phyloP scores from a whole-genome alignment of 2,329 filamentous ascomycete species.

The Triangularia setosa region DNA sequence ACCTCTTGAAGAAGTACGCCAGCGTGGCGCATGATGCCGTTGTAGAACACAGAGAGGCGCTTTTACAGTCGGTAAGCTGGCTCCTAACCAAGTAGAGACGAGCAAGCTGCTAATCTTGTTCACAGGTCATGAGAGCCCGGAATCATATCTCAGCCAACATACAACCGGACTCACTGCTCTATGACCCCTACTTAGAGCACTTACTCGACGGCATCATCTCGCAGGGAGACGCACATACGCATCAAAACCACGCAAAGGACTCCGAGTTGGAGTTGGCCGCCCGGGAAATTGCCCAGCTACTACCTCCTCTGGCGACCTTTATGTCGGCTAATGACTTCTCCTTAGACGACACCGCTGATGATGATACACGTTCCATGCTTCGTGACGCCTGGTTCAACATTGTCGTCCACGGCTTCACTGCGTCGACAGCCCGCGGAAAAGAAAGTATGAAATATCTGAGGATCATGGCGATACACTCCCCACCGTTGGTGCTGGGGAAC shows the following conservation, averaged over 20 bases:
- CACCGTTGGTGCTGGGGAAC: constrained; percentile 82
- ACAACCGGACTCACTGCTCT: constrained; percentile 66
- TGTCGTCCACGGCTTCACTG: constrained; percentile 84
- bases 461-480: constrained; percentile 80
- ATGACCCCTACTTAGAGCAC: constrained; percentile 78
- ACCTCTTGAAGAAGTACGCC: constrained; percentile 78
- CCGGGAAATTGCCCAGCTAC: constrained; percentile 79
- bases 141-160: constrained; percentile 70
- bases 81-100: background rate
- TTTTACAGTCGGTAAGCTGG: constrained; percentile 66
- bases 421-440: constrained; percentile 68
- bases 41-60: constrained; percentile 60
- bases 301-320: constrained; percentile 82
- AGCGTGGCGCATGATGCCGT: constrained; percentile 71
- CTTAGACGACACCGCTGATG: constrained; percentile 49
- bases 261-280: constrained; percentile 79
- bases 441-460: constrained; percentile 73
- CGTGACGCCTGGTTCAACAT: constrained; percentile 99
- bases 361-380: constrained; percentile 68
- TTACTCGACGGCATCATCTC: constrained; percentile 84
- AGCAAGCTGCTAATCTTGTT: background rate
- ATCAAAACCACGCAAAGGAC: constrained; percentile 66
- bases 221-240: constrained; percentile 71
- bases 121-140: constrained; percentile 70
- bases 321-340: constrained; percentile 64